Evolutionary conservation across 768 basidiomycete species (phyloP).

Genomic region (Tulasnella sp.): DNA sequence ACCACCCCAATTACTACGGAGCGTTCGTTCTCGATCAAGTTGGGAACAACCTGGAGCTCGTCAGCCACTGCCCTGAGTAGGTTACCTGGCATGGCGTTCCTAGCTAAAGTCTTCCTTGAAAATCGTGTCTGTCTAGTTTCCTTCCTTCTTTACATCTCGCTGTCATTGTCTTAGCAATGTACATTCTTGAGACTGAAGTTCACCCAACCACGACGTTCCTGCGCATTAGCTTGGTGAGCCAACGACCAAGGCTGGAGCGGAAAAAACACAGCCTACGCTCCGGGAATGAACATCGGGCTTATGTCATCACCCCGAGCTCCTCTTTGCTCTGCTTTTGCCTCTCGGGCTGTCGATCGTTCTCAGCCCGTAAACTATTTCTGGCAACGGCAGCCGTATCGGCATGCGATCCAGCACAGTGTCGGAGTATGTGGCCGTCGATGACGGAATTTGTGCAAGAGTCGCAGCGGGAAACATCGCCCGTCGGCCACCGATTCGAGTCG

Average conservation of each 20-base stretch:
- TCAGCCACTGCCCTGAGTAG: neutral
- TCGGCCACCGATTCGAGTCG: neutral
- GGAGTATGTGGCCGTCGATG: neutral
- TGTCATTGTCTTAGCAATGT: too few relatives aligned
- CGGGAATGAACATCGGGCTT: neutral
- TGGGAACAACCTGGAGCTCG: neutral
- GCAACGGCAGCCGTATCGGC: neutral
- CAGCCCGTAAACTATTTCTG: neutral
- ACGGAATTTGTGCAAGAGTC: neutral
- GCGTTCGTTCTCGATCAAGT: neutral
- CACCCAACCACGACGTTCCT: too few relatives aligned
- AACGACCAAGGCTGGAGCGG: too few relatives aligned
- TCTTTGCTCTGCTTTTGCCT: neutral
- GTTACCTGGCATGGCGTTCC: neutral
- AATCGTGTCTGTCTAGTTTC: neutral
- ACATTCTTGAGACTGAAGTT: too few relatives aligned
- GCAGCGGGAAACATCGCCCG: neutral
- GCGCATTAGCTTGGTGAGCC: too few relatives aligned
- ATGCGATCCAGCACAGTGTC: neutral
- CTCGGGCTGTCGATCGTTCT: neutral
- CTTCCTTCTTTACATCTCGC: too few relatives aligned
- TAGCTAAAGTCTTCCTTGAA: neutral
- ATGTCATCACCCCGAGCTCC: neutral
- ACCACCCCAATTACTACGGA: neutral
- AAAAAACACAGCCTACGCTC: neutral